A percentile compares a stretch with the other conserved stretches of the same genome.
These are phyloP conservation scores for Colletotrichum tamarilloi DNA, from an alignment of 2,329 filamentous ascomycete genomes.

Conservation along the genomic window DNA sequence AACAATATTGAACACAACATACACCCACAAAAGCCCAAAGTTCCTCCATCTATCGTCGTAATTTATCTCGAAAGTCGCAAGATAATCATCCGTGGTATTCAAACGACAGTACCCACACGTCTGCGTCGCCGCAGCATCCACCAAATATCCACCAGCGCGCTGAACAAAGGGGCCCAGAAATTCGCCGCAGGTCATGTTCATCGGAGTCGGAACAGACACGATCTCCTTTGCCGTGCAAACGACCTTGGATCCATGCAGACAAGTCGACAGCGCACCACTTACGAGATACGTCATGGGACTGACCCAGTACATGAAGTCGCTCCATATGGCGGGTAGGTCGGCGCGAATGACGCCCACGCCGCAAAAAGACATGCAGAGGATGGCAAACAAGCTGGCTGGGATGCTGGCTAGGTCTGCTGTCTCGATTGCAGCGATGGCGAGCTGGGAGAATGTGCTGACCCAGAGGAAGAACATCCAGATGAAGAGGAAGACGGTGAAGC, in stretches of 20 bases:
- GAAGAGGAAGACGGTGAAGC: slow-evolving; percentile 36
- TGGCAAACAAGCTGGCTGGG: slow-evolving; percentile 30
- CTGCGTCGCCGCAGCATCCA: slow-evolving; percentile 45
- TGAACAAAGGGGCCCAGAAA: slow-evolving; percentile 33
- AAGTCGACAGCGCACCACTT: slow-evolving; percentile 42
- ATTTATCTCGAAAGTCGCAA: slow-evolving; percentile 52
- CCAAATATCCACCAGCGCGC: slow-evolving; percentile 30
- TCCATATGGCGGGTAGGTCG: slow-evolving; percentile 35
- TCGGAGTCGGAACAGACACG: slow-evolving; percentile 29
- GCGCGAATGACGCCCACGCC: slow-evolving; percentile 34
- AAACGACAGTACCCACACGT: slow-evolving; percentile 58
- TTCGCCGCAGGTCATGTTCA: slow-evolving; percentile 32
- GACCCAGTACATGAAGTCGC: slow-evolving; percentile 38
- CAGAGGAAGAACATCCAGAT: slow-evolving; percentile 37
- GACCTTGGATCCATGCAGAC: slow-evolving; percentile 37
- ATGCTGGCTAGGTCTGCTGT: slow-evolving; percentile 33
- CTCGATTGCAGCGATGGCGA: slow-evolving; percentile 33
- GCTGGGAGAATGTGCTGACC: slow-evolving; percentile 36
- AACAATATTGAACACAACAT: slow-evolving; percentile 62
- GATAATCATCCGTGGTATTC: slow-evolving; percentile 49
- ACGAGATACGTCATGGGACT: slow-evolving; percentile 44
- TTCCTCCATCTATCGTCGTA: slow-evolving; percentile 63
- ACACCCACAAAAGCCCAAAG: slow-evolving; percentile 64
- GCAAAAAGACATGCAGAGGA: slow-evolving; percentile 36
- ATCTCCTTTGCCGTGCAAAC: slow-evolving; percentile 34